Evolutionary conservation across 75 land plant genomes (phyloP).

Genomic region (Chamaecyparis obtusa): DNA sequence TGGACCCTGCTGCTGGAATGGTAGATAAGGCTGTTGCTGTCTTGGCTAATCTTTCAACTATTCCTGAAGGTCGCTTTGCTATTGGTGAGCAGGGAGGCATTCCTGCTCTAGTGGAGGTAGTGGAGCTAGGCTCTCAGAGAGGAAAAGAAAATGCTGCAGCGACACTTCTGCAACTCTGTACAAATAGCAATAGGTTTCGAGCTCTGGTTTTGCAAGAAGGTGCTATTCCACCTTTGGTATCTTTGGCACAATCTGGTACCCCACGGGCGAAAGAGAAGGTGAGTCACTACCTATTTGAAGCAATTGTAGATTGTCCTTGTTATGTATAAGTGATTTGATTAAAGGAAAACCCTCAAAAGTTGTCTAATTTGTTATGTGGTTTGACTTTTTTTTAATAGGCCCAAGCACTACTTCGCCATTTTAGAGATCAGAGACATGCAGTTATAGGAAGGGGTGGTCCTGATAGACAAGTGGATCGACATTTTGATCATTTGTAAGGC

Average conservation of each 20-base stretch:
- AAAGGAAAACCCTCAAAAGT: background rate
- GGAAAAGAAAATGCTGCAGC: constrained; percentile 71
- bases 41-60: constrained; percentile 69
- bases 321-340: background rate
- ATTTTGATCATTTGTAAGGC: background rate
- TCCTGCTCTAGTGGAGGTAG: constrained; percentile 61
- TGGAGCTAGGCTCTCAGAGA: constrained; percentile 57
- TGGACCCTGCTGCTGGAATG: constrained; percentile 82
- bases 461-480: constrained; percentile 4
- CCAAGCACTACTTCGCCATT: constrained; percentile 76
- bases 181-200: constrained; percentile 61
- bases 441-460: constrained; percentile 28
- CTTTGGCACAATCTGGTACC: constrained; percentile 84
- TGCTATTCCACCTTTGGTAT: constrained; percentile 87
- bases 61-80: constrained; percentile 65
- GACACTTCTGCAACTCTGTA: constrained; percentile 55
- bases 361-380: constrained; percentile 7
- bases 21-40: constrained; percentile 92
- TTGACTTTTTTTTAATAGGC: constrained; percentile 49
- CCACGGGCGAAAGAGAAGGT: constrained; percentile 98
- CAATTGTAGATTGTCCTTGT: background rate
- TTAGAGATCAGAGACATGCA: constrained; percentile 73
- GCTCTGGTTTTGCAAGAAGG: constrained; percentile 89
- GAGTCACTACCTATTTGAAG: background rate
- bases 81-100: constrained; percentile 65